Percentiles rank a stretch among this genome's conserved stretches.
Evolutionary conservation across 495 filamentous ascomycete genomes (phyloP).

Genomic region (Tuber calosporum): DNA sequence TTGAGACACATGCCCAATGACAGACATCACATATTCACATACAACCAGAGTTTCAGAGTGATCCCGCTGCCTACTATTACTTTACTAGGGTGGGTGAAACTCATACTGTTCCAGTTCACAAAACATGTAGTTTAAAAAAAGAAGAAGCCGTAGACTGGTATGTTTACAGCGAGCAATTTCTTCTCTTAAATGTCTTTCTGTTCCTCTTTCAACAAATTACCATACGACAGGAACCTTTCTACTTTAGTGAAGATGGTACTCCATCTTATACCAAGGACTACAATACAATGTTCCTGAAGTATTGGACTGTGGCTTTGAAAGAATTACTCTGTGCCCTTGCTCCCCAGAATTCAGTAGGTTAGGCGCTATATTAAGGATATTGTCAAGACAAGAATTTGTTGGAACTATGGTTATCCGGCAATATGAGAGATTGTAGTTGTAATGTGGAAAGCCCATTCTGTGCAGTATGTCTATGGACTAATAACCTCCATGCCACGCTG

Average conservation of each 20-base stretch:
- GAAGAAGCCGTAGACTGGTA: conserved; percentile 5
- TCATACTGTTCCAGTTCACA: conserved; percentile 5
- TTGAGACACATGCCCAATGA: neutral
- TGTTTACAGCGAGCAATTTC: conserved; percentile 11
- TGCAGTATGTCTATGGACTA: too few species aligned
- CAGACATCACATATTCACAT: neutral
- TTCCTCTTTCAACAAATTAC: conserved; percentile 10
- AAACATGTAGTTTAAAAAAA: neutral
- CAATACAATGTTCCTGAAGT: neutral
- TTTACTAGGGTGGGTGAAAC: conserved; percentile 13
- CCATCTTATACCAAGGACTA: neutral
- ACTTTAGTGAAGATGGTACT: conserved; percentile 5
- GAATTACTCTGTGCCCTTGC: neutral
- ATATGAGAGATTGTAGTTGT: conserved; percentile 3
- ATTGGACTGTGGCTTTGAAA: neutral
- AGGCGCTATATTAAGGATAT: conserved; percentile 4
- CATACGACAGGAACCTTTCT: neutral
- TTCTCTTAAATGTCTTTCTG: conserved; percentile 1
- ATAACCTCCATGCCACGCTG: too few species aligned
- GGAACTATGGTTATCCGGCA: conserved; percentile 3
- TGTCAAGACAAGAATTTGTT: conserved; percentile 1
- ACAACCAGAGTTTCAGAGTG: neutral
- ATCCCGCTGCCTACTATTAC: neutral
- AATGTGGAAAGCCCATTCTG: neutral
- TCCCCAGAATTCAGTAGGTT: conserved; percentile 5